Percentiles rank a stretch among this genome's conserved stretches.
phyloP scores from a whole-genome alignment of 2,329 filamentous ascomycete species.

The Aureobasidium musti region DNA sequence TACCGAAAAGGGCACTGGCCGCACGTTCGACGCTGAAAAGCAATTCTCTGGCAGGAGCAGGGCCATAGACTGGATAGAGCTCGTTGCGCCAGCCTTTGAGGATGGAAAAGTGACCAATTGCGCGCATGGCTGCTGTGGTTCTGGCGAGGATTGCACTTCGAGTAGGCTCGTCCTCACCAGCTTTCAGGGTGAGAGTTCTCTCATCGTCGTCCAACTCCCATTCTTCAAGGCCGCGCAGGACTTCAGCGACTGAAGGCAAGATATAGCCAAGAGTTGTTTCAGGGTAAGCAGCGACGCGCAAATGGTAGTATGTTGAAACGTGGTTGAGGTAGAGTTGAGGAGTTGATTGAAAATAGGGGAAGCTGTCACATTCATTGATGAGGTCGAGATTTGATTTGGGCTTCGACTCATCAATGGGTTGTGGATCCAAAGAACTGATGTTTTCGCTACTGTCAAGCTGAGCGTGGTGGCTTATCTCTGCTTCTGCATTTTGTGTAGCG shows the following conservation, averaged over 20 bases:
- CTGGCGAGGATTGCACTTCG: slow-evolving; percentile 60
- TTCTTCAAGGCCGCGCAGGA: slow-evolving; percentile 57
- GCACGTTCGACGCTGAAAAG: slow-evolving; percentile 77
- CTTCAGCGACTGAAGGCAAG: slow-evolving; percentile 61
- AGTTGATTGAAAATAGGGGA: slow-evolving; percentile 70
- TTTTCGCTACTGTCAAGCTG: slow-evolving; percentile 1
- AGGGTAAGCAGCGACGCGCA: slow-evolving; percentile 68
- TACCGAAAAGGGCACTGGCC: slow-evolving; percentile 71
- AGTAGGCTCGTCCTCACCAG: slow-evolving; percentile 59
- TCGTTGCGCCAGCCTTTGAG: slow-evolving; percentile 80
- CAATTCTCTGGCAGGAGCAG: slow-evolving; percentile 57
- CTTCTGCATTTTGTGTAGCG: slow-evolving; percentile 19
- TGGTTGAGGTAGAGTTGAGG: slow-evolving; percentile 56
- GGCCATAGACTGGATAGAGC: slow-evolving; percentile 72
- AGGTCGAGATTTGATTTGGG: slow-evolving; percentile 56
- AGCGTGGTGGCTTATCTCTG: not conserved
- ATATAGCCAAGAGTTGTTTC: slow-evolving; percentile 63
- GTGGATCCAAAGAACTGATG: slow-evolving; percentile 34
- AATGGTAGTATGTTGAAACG: slow-evolving; percentile 56
- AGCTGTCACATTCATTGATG: slow-evolving; percentile 62
- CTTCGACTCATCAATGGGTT: slow-evolving; percentile 35
- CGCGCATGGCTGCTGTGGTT: slow-evolving; percentile 68
- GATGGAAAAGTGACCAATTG: slow-evolving; percentile 70
- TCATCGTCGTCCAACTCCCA: slow-evolving; percentile 62
- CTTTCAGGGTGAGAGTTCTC: slow-evolving; percentile 62